Evolutionary conservation across 2,329 filamentous ascomycete genomes (phyloP).

Genomic region (Xenosphaeropsis pyriputrescens): DNA sequence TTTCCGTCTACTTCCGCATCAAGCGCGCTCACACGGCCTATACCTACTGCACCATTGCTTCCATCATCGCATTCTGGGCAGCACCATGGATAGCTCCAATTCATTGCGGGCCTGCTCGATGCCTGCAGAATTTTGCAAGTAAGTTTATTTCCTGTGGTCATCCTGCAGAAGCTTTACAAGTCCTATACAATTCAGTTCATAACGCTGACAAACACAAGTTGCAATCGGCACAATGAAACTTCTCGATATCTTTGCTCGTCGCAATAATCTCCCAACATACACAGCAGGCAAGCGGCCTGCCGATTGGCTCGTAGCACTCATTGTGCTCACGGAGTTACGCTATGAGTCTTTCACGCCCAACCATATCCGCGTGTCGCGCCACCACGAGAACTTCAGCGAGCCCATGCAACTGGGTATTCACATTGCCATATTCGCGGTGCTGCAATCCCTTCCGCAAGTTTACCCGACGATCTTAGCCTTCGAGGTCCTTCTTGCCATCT

Average conservation of each 20-base stretch:
- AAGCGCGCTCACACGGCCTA: conserved; percentile 12
- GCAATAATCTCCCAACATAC: conserved; percentile 19
- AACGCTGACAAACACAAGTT: conserved; percentile 10
- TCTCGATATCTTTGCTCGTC: conserved; percentile 23
- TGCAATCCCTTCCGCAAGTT: conserved; percentile 21
- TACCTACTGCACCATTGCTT: conserved; percentile 9
- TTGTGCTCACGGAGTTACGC: conserved; percentile 23
- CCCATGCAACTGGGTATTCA: conserved; percentile 20
- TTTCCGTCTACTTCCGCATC: conserved; percentile 16
- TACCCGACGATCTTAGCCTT: conserved; percentile 20
- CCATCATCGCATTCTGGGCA: conserved; percentile 12
- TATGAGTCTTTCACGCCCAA: conserved; percentile 28
- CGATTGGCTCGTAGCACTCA: conserved; percentile 16
- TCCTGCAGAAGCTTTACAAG: conserved; percentile 20
- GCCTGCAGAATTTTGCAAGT: conserved; percentile 20
- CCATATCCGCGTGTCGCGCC: conserved; percentile 16
- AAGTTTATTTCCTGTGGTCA: no score
- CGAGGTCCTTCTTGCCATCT: conserved; percentile 23
- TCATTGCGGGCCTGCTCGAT: conserved; percentile 15
- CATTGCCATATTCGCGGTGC: conserved; percentile 15
- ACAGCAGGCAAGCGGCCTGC: conserved; percentile 13
- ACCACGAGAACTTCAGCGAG: conserved; percentile 21
- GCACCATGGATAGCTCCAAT: conserved; percentile 16
- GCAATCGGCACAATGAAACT: conserved; percentile 23
- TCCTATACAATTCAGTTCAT: conserved; percentile 10